These are phyloP conservation scores for Penicillium nucicola DNA, from an alignment of 495 filamentous ascomycete species.

Conservation along the genomic window DNA sequence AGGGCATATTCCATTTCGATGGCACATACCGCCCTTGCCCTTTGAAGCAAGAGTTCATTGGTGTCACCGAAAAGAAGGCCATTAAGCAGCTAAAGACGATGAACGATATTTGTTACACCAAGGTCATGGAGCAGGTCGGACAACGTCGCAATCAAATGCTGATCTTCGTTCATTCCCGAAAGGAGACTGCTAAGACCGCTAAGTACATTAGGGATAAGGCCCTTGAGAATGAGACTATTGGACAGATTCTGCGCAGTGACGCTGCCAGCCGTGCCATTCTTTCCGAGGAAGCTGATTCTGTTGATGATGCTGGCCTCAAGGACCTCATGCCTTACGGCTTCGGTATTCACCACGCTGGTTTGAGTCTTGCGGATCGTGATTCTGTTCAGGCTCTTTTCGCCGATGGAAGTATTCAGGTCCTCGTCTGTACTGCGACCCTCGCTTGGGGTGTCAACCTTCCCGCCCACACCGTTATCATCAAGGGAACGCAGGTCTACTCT, in stretches of 20 bases:
- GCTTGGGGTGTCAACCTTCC: conserved; percentile 99
- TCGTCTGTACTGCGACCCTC: conserved; percentile 94
- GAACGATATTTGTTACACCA: conserved; percentile 98
- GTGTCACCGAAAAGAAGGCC: conserved; percentile 94
- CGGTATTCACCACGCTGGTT: conserved; percentile 96
- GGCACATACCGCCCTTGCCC: conserved; percentile 91
- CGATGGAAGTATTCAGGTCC: conserved; percentile 86
- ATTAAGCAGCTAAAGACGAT: conserved; percentile 99
- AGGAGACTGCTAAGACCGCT: conserved; percentile 96
- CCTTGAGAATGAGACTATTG: conserved; percentile 91
- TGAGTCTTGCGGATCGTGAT: conserved; percentile 88
- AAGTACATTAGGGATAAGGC: conserved; percentile 96
- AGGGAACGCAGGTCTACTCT: conserved; percentile 96
- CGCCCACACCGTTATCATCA: conserved; percentile 95
- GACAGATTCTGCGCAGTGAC: conserved; percentile 90
- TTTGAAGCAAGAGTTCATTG: conserved; percentile 93
- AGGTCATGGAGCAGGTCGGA: conserved; percentile 95
- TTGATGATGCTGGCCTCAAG: conserved; percentile 85
- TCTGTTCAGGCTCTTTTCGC: conserved; percentile 94
- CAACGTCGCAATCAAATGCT: conserved; percentile 92
- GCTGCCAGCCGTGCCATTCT: conserved; percentile 87
- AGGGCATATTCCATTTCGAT: conserved; percentile 94
- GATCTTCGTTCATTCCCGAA: conserved; percentile 96
- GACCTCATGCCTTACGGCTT: conserved; percentile 95
- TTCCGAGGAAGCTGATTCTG: conserved; percentile 76